Evolutionary conservation across 2,329 filamentous ascomycete genomes (phyloP), one percentile per base, ranked within the genome.

Genomic region (Clonostachys rosea): DNA sequence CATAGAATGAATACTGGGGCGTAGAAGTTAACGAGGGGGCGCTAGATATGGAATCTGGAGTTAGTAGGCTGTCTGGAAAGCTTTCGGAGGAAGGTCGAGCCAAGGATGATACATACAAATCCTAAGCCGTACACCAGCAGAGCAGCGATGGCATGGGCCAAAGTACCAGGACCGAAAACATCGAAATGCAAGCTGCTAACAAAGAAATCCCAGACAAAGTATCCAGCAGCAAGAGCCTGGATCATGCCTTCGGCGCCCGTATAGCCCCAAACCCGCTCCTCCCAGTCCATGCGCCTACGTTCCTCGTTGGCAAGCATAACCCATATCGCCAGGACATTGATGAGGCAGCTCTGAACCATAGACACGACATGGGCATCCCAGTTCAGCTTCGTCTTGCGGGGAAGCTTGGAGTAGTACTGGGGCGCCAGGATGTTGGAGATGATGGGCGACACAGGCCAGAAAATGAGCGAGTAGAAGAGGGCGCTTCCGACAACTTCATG

Each of bases 361-460:
- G 87, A 91, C 34, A 94, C 89, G 47, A 92, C 84, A 62, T 92
- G 89, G 20, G 90, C 85, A 63, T 95, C 83, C 89, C 89, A 94
- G 73, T 87, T 94, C 52, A 90, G 73, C 41, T 68, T 68, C 60
- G 77, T 79, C 48, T 86, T 88, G 47, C 78, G 75, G 24, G 72
- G 68, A 43, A 82, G 79, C 55, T 89, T 75, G 34, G 71, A 63
- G 68, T 94, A 94, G 55, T 79, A 74, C 42, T 72, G 57, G 4
- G 86, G 81, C 53, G 86, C 83, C 50, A 90, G 63, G 48, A 70
- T 59, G 42, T 67, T 73, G 34, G 87, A 91, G 35, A 91, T 46
- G 39, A 73, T 59, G 7, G 89, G 89, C 45, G 89, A 86, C 52
- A 91, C 59, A 50, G 82, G 75, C 54, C 73, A 71, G 64, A 84